Conservation (phyloP, 345 rosid genomes). For the Sapria himalayana region DNA sequence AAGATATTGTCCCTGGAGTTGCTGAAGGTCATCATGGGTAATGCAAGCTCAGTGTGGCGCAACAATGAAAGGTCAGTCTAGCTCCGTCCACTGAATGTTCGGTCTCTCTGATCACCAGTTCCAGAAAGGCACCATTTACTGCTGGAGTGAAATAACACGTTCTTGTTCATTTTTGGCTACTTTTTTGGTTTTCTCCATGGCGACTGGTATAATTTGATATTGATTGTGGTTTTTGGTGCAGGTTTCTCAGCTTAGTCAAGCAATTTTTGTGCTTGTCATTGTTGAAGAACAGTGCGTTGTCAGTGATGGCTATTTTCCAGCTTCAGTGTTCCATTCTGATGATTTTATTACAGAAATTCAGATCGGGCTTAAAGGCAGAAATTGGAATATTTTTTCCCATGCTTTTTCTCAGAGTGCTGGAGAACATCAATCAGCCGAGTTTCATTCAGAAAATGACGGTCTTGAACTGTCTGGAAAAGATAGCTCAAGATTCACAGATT, state of each 20-base stretch:
- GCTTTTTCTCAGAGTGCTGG: conserved; percentile 88
- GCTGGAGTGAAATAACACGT: no score
- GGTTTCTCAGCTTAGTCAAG: conserved; percentile 72
- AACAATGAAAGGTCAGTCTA: conserved; percentile 55
- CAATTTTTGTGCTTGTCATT: conserved; percentile 80
- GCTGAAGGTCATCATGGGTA: conserved; percentile 56
- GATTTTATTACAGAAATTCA: conserved; percentile 52
- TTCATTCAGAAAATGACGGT: conserved; percentile 94
- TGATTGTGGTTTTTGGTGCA: conserved; percentile 15
- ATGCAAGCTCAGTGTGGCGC: conserved; percentile 61
- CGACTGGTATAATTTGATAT: neutral
- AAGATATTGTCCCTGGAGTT: conserved; percentile 66
- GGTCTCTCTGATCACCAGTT: no score
- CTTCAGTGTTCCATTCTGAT: conserved; percentile 82
- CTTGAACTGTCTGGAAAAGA: conserved; percentile 62
- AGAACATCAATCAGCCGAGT: conserved; percentile 93
- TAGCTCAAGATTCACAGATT: conserved; percentile 54
- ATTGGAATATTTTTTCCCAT: conserved; percentile 91
- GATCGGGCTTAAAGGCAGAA: conserved; percentile 71
- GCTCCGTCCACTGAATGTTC: no score
- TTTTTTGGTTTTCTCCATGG: neutral
- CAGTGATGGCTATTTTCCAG: conserved; percentile 88
- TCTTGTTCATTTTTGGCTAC: conserved; percentile 2
- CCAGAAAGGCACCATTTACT: no score
- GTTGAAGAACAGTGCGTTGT: conserved; percentile 84